Conservation (phyloP, 495 filamentous ascomycete genomes). For the Rhypophila decipiens region DNA sequence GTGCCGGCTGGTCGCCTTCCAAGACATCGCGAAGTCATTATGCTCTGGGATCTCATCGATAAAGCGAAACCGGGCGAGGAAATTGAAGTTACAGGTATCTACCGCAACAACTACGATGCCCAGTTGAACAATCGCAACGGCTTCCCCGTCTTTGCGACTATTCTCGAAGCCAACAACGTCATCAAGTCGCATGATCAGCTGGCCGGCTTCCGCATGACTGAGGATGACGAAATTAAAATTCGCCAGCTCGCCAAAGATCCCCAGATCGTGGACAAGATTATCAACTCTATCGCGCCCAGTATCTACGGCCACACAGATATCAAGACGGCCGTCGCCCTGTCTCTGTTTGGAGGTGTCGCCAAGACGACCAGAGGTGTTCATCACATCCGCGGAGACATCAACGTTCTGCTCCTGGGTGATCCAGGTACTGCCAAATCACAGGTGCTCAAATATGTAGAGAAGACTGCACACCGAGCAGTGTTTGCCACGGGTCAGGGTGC, state of each 20-base stretch:
- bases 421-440: slow-evolving; percentile 99
- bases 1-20: slow-evolving; percentile 95
- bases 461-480: slow-evolving; percentile 93
- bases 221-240: slow-evolving; percentile 92
- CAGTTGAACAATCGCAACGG: slow-evolving; percentile 98
- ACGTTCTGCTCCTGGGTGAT: slow-evolving; percentile 93
- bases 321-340: slow-evolving; percentile 93
- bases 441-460: slow-evolving; percentile 95
- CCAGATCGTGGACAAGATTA: slow-evolving; percentile 88
- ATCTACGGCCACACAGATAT: slow-evolving; percentile 98
- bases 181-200: slow-evolving; percentile 97
- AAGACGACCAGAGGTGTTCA: slow-evolving; percentile 85
- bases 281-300: slow-evolving; percentile 89
- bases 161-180: slow-evolving; percentile 94
- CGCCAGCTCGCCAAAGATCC: slow-evolving; percentile 81
- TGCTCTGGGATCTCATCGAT: slow-evolving; percentile 97
- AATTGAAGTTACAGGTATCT: slow-evolving; percentile 93
- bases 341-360: slow-evolving; percentile 89
- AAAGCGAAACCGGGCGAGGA: slow-evolving; percentile 96
- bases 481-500: slow-evolving; percentile 98
- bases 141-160: slow-evolving; percentile 97
- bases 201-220: slow-evolving; percentile 91
- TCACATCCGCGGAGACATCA: slow-evolving; percentile 94
- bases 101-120: slow-evolving; percentile 97
- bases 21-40: slow-evolving; percentile 88